These are phyloP conservation scores for Termitomyces sp. DNA, from an alignment of 768 basidiomycete species.

Conservation along the genomic window DNA sequence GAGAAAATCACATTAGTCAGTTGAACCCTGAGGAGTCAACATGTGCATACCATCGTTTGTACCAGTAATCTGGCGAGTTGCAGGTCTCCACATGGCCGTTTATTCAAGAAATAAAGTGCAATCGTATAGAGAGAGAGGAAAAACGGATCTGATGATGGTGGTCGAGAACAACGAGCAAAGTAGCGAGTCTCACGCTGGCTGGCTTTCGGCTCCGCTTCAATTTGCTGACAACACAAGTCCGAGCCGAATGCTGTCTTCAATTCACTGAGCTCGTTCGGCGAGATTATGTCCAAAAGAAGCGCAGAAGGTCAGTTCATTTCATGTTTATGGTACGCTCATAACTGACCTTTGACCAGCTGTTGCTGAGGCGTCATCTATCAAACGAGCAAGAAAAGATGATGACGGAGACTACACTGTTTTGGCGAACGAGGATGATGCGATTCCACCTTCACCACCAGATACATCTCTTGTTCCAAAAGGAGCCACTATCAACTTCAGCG, in stretches of 20 bases:
- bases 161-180: slow-evolving; percentile 23
- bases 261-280: not conserved
- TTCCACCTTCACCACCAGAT: slow-evolving; percentile 49
- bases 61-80: slow-evolving; percentile 84
- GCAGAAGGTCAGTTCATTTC: slow-evolving; percentile 27
- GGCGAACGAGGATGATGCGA: slow-evolving; percentile 52
- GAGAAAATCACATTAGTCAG: slow-evolving; percentile 13
- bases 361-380: slow-evolving; percentile 27
- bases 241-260: not conserved
- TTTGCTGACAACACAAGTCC: slow-evolving; percentile 15
- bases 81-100: slow-evolving; percentile 76
- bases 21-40: slow-evolving; percentile 4
- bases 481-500: slow-evolving; percentile 85
- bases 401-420: slow-evolving; percentile 55
- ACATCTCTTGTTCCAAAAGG: slow-evolving; percentile 54
- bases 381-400: slow-evolving; percentile 40
- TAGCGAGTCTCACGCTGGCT: slow-evolving; percentile 7
- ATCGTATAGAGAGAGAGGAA: slow-evolving; percentile 13
- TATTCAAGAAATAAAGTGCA: slow-evolving; percentile 30
- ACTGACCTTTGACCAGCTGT: slow-evolving; percentile 10
- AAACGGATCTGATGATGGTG: slow-evolving; percentile 22
- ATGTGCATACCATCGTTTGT: slow-evolving; percentile 80
- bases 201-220: slow-evolving; percentile 31
- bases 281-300: slow-evolving; percentile 30
- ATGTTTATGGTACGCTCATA: not conserved